These are phyloP conservation scores for Cladophialophora exuberans DNA, from an alignment of 2,329 filamentous ascomycete genomes.

Conservation along the genomic window DNA sequence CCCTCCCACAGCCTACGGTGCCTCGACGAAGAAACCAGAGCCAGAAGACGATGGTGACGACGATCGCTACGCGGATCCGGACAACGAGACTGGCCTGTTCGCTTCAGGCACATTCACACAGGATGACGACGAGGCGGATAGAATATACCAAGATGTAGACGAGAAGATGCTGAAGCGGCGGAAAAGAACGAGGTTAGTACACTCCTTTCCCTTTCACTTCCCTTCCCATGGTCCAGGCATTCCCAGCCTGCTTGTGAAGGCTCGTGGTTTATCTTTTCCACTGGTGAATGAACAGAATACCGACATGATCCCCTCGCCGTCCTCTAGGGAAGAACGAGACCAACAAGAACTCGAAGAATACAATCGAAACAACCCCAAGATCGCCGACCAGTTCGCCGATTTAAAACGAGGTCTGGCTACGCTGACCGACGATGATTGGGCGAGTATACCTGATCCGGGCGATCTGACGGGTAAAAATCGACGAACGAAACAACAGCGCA, in stretches of 20 bases:
- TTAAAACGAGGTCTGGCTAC: conserved; percentile 86
- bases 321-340: conserved; percentile 86
- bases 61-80: conserved; percentile 89
- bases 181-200: conserved; percentile 80
- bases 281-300: conserved; percentile 74
- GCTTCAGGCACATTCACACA: conserved; percentile 95
- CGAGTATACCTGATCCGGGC: conserved; percentile 90
- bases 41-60: conserved; percentile 71
- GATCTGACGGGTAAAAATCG: conserved; percentile 95
- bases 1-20: conserved; percentile 74
- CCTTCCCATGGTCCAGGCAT: conserved; percentile 3
- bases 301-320: conserved; percentile 66
- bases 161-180: conserved; percentile 94
- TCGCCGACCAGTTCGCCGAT: conserved; percentile 96
- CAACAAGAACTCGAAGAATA: conserved; percentile 89
- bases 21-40: conserved; percentile 60
- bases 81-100: conserved; percentile 95
- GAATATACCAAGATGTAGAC: conserved; percentile 93
- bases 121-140: conserved; percentile 96
- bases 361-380: conserved; percentile 96
- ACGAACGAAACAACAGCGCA: conserved; percentile 79
- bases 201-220: conserved; percentile 23
- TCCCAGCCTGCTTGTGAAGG: too few relatives aligned
- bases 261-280: conserved; percentile 67
- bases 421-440: conserved; percentile 95